Evolutionary conservation across 257 asterid species (phyloP).

Genomic region (Anisodus acutangulus): DNA sequence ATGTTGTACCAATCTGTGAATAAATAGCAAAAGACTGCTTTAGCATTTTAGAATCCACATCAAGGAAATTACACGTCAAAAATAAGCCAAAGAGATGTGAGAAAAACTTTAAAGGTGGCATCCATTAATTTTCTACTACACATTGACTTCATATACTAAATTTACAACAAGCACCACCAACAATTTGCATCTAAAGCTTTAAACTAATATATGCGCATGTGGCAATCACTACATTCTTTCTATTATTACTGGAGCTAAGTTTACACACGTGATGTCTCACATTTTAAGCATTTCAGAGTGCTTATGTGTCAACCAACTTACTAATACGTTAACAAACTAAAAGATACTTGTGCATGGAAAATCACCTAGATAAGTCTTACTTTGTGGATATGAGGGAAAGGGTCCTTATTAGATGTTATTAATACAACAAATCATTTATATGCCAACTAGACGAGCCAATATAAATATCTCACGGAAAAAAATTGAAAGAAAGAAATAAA

Average conservation of each 20-base stretch:
- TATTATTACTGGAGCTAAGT: neutral
- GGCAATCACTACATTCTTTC: neutral
- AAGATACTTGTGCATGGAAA: neutral
- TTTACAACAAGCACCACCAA: slow-evolving; percentile 7
- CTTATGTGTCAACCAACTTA: slow-evolving; percentile 20
- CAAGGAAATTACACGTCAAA: slow-evolving; percentile 19
- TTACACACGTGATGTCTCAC: neutral
- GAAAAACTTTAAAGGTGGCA: neutral
- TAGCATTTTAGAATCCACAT: slow-evolving; percentile 8
- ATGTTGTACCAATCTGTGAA: slow-evolving; percentile 86
- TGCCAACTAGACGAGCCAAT: slow-evolving; percentile 15
- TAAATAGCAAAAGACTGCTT: slow-evolving; percentile 32
- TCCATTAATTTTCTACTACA: neutral
- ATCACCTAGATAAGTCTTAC: neutral
- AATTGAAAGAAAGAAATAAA: neutral
- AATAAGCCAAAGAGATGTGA: slow-evolving; percentile 7
- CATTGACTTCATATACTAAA: neutral
- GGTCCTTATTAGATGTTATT: neutral
- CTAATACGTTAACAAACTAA: neutral
- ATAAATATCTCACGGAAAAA: neutral
- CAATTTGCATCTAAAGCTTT: slow-evolving; percentile 13
- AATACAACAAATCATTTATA: neutral
- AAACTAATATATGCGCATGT: neutral
- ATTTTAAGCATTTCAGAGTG: neutral
- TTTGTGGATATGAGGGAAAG: neutral